Conservation (phyloP, 2,329 filamentous ascomycete species). For the Diaporthe sp. region DNA sequence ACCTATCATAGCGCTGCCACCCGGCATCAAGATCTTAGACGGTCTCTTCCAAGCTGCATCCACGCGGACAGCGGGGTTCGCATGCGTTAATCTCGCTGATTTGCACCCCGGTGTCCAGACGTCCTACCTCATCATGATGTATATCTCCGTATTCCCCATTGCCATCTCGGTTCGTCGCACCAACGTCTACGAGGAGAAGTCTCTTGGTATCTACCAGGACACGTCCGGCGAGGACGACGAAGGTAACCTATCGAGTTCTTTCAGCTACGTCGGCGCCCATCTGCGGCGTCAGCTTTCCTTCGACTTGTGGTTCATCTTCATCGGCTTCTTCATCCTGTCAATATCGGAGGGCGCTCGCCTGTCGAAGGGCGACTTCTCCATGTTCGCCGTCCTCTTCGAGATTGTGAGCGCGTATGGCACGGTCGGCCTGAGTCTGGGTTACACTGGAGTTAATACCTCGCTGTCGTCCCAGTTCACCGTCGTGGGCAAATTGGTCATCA, state of each 20-base stretch:
- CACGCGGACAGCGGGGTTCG: conserved; percentile 91
- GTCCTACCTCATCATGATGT: conserved; percentile 99
- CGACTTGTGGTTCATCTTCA: conserved; percentile 96
- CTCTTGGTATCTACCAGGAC: conserved; percentile 76
- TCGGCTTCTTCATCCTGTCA: conserved; percentile 92
- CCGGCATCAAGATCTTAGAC: conserved; percentile 83
- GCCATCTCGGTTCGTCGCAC: conserved; percentile 94
- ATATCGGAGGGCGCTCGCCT: conserved; percentile 86
- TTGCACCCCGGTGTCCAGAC: conserved; percentile 94
- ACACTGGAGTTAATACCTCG: conserved; percentile 79
- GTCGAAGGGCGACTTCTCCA: conserved; percentile 71
- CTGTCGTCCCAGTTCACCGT: conserved; percentile 86
- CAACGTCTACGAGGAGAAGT: conserved; percentile 96
- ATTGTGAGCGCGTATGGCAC: conserved; percentile 94
- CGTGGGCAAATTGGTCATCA: conserved; percentile 77
- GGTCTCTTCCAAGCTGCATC: conserved; percentile 92
- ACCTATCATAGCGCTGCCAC: conserved; percentile 75
- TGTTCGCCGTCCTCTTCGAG: conserved; percentile 84
- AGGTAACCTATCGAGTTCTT: conserved; percentile 66
- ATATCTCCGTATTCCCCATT: conserved; percentile 96
- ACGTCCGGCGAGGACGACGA: conserved; percentile 59
- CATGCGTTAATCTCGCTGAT: conserved; percentile 80
- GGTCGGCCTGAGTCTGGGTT: conserved; percentile 90
- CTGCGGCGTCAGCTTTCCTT: conserved; percentile 94
- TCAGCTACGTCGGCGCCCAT: conserved; percentile 92